Evolutionary conservation across 2,329 filamentous ascomycete genomes (phyloP).

Genomic region (Talaromyces sp.): DNA sequence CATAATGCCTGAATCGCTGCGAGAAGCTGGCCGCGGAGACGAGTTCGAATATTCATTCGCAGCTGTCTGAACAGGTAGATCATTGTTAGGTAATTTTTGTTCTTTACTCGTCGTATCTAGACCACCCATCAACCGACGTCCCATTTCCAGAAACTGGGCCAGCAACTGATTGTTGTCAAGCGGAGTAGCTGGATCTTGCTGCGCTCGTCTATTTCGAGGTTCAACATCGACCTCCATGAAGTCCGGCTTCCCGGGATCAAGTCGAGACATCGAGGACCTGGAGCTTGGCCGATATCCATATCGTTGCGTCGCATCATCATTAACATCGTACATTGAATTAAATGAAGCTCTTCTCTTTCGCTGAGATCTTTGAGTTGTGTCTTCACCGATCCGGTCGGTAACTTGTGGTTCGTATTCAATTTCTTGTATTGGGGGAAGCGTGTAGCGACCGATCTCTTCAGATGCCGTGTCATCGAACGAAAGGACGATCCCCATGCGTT

Average conservation of each 20-base stretch:
- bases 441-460: slow-evolving; percentile 33
- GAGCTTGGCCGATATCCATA: slow-evolving; percentile 40
- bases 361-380: slow-evolving; percentile 30
- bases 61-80: slow-evolving; percentile 28
- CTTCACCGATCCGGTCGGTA: slow-evolving; percentile 25
- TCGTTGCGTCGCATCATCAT: slow-evolving; percentile 50
- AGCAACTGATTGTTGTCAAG: slow-evolving; percentile 37
- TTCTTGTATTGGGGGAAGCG: slow-evolving; percentile 24
- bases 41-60: not conserved
- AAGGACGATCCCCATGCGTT: slow-evolving; percentile 67
- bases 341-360: slow-evolving; percentile 53
- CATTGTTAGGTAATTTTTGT: slow-evolving; percentile 1
- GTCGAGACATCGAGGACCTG: slow-evolving; percentile 43
- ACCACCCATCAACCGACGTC: slow-evolving; percentile 34
- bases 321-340: slow-evolving; percentile 51
- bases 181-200: slow-evolving; percentile 21
- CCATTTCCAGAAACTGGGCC: slow-evolving; percentile 38
- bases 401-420: slow-evolving; percentile 18
- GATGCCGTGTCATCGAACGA: slow-evolving; percentile 53
- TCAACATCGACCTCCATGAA: slow-evolving; percentile 27
- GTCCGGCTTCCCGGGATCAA: slow-evolving; percentile 37
- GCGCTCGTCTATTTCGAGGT: slow-evolving; percentile 19
- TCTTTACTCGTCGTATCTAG: slow-evolving; percentile 28
- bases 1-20: not conserved
- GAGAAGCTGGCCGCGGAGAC: not conserved